Conservation (phyloP, 805 yeast genomes). For the Wickerhamiella brachini region DNA sequence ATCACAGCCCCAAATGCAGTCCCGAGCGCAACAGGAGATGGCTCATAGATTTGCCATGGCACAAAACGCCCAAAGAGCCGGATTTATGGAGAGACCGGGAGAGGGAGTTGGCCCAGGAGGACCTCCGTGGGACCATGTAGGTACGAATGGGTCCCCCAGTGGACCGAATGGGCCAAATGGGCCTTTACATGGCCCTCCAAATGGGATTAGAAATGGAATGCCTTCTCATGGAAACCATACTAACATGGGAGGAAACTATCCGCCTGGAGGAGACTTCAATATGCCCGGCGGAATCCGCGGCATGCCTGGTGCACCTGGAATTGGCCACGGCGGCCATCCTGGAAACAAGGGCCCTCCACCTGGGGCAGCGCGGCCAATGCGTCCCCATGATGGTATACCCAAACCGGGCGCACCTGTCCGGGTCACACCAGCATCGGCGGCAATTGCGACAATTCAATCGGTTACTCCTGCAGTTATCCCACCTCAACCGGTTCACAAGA, state of each 20-base stretch:
- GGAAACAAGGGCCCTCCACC: neutral
- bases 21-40: neutral
- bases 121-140: no score
- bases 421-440: conserved; percentile 7
- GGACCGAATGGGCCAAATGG: no score
- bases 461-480: conserved; percentile 12
- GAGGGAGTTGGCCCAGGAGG: no score
- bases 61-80: neutral
- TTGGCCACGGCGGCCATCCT: no score
- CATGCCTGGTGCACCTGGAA: no score
- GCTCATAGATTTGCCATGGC: neutral
- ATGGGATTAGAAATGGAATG: neutral
- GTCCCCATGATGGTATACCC: neutral
- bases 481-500: conserved; percentile 12
- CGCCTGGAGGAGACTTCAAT: no score
- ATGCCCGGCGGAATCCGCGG: no score
- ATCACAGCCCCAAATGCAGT: neutral
- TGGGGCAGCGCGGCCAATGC: neutral
- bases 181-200: neutral
- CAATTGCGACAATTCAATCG: conserved; percentile 14
- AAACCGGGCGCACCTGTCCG: neutral
- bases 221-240: neutral
- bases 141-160: no score
- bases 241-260: neutral
- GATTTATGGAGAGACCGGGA: neutral